Base-by-base conservation (phyloP, 2,329 filamentous ascomycete genomes). In the Diaporthe amygdali region DNA sequence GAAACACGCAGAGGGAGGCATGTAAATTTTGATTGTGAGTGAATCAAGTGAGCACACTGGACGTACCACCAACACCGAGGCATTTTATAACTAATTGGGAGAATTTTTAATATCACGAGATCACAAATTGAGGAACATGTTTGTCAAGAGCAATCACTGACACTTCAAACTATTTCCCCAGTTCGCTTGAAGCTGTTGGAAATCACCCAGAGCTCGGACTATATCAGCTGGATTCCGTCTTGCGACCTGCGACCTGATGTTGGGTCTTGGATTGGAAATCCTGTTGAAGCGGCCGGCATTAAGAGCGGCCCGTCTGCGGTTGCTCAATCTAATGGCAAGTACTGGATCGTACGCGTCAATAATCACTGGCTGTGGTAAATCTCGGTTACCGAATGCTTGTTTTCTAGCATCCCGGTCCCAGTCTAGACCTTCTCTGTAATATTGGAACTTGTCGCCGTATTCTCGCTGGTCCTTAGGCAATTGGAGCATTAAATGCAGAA, bases 41-140 rank as follows among this genome's bases (percentile, higher is more conserved):
- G 30, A 25, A 30, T 14, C 14, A 20, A 32, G 2, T 27, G 4
- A 7, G 30, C 6, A 15, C 49, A 32, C 3, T 32, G 7, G 15
- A 63, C 39, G 20, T 34, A 63, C 56, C 56, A 34, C 56, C 56
- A 34, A 63, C 30, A 2, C 56, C 56, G 12, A 63, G 39, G 12
- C 39, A 46, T 30, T 63, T 63, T 5, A 63, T 5, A 8, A 63
- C 56, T 63, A 46, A 4, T 7, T 32, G 20, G 15, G 3, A 14
- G 10, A n/a, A 12, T 32, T 34, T 25, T 46, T 30, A 32, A 32
- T 8, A 8, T 22, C 15, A 27, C 10, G 22, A 7, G 7, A 14
- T 32, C n/a, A 12, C 5, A 44, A n/a, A n/a, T n/a, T n/a, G 3
- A 22, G 30, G 25, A 30, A 12, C 14, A 32, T 8, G 15, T 9